Evolutionary conservation across 208 protist species (phyloP).

Genomic region (Acanthamoeba lenticulata): DNA sequence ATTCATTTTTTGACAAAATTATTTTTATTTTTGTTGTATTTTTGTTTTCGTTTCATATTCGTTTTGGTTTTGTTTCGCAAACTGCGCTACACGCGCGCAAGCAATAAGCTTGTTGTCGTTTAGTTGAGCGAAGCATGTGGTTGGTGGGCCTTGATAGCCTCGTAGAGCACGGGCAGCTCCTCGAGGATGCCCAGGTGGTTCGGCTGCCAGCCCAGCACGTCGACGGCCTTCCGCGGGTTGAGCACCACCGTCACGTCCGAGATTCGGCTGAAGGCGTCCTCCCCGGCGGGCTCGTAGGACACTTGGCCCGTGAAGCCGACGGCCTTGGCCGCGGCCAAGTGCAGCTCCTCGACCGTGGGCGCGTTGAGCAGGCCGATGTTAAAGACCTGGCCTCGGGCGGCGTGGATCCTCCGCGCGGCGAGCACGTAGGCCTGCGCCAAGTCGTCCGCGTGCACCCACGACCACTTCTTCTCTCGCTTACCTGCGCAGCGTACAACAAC

Average conservation of each 20-base stretch:
- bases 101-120: too few relatives aligned
- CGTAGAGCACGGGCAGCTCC: slow-evolving; percentile 25
- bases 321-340: slow-evolving; percentile 1
- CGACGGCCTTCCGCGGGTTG: slow-evolving; percentile 22
- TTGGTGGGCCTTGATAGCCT: slow-evolving; percentile 50
- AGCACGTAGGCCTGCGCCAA: slow-evolving; percentile 60
- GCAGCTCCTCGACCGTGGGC: slow-evolving; percentile 47
- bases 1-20: too few relatives aligned
- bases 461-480: slow-evolving; percentile 32
- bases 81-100: too few relatives aligned
- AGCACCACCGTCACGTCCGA: slow-evolving; percentile 32
- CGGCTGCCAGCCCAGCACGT: slow-evolving; percentile 60
- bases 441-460: slow-evolving; percentile 51
- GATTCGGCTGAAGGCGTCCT: background rate
- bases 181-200: slow-evolving; percentile 43
- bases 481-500: too few relatives aligned
- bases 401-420: slow-evolving; percentile 2
- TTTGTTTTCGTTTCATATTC: too few relatives aligned
- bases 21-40: background rate
- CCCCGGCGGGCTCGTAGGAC: background rate
- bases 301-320: slow-evolving; percentile 17
- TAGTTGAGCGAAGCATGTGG: too few relatives aligned
- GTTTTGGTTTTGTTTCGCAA: too few relatives aligned
- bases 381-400: slow-evolving; percentile 60
- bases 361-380: background rate